These are phyloP conservation scores for Leavenworthia alabamica DNA, from an alignment of 345 rosid genomes.

Conservation along the genomic window DNA sequence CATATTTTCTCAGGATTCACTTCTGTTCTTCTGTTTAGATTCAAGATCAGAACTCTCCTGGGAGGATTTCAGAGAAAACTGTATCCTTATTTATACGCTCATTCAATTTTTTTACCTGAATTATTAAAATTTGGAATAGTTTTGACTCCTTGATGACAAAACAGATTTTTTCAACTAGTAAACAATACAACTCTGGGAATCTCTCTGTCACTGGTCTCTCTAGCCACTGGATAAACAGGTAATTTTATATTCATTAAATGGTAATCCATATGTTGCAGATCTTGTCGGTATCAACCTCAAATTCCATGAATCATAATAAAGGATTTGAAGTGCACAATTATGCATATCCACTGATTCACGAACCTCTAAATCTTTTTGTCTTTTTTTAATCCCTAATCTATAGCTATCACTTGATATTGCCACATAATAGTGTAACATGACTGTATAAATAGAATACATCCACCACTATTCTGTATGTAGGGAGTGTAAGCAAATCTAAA, in stretches of 20 bases:
- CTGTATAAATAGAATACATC: not conserved
- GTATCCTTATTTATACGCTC: conserved; percentile 50
- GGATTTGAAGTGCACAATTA: not conserved
- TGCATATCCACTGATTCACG: conserved; percentile 1
- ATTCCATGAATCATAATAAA: not conserved
- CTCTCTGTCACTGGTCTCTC: conserved; percentile 61
- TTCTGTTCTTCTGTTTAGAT: conserved; percentile 41
- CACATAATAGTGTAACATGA: not conserved
- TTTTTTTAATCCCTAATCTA: not conserved
- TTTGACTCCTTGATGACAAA: conserved; percentile 47
- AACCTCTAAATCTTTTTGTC: not conserved
- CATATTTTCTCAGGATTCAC: conserved; percentile 24
- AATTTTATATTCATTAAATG: conserved; percentile 5
- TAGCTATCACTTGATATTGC: not conserved
- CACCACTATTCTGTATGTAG: not conserved
- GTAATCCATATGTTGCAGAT: conserved; percentile 10
- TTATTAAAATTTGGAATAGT: conserved; percentile 17
- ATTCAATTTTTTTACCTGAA: not conserved
- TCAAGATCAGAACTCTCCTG: conserved; percentile 63
- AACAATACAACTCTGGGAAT: conserved; percentile 42
- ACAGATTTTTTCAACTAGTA: conserved; percentile 47
- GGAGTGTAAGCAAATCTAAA: not conserved
- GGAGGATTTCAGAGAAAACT: conserved; percentile 43
- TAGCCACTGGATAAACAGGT: conserved; percentile 71
- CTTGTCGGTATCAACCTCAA: not conserved